These are phyloP conservation scores for Fusarium sp. DNA, from an alignment of 2,329 filamentous ascomycete genomes.

Conservation along the genomic window DNA sequence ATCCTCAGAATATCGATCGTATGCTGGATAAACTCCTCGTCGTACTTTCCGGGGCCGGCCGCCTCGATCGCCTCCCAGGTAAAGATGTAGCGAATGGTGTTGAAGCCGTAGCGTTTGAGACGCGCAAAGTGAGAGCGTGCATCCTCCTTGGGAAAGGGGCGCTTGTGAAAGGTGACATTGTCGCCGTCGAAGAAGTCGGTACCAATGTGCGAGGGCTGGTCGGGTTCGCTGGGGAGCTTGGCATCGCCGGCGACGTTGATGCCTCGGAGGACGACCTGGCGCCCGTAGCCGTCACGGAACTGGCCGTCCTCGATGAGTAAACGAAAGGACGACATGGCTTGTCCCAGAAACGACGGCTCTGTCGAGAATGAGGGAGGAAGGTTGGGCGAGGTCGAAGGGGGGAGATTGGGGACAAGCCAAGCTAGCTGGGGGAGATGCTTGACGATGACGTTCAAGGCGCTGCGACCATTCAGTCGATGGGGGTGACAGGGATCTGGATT, in stretches of 20 bases:
- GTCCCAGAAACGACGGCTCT: constrained; percentile 17
- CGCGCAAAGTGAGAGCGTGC: constrained; percentile 90
- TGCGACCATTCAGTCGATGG: constrained; percentile 6
- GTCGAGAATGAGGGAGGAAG: constrained; percentile 20
- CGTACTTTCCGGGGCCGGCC: constrained; percentile 90
- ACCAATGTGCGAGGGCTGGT: constrained; percentile 84
- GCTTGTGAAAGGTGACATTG: constrained; percentile 87
- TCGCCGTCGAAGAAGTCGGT: constrained; percentile 94
- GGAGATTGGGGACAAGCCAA: constrained; percentile 36
- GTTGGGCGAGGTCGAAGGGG: constrained; percentile 10
- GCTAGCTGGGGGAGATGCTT: constrained; percentile 28
- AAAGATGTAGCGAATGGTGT: constrained; percentile 96
- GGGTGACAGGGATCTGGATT: constrained; percentile 19
- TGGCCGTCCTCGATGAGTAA: constrained; percentile 87
- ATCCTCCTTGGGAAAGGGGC: constrained; percentile 87
- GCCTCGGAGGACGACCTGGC: constrained; percentile 90
- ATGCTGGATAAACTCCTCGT: constrained; percentile 93
- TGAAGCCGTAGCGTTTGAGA: constrained; percentile 92
- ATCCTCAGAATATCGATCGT: constrained; percentile 88
- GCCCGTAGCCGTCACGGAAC: constrained; percentile 86
- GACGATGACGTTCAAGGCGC: constrained; percentile 46
- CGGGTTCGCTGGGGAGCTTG: constrained; percentile 87
- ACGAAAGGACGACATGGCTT: constrained; percentile 79
- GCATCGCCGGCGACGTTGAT: constrained; percentile 95
- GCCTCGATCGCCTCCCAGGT: constrained; percentile 99